Evolutionary conservation across 2,329 filamentous ascomycete species (phyloP), one percentile per base, ranked within the genome.

Genomic region (Calonectria pseudoturangicola): DNA sequence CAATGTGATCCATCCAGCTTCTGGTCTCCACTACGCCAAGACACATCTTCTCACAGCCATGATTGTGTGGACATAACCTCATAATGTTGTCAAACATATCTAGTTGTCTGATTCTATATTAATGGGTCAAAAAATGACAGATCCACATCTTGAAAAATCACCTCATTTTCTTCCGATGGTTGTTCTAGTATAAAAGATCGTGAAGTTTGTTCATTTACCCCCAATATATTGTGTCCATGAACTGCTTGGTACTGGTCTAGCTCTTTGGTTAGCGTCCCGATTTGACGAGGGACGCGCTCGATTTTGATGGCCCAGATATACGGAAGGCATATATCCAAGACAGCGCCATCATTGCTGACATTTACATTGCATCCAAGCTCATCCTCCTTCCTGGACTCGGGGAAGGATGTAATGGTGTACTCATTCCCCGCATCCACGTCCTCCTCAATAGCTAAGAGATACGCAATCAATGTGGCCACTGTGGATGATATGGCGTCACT

Each of bases 371-470:
- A 74, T 0, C 79, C 77, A 8, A 77, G 73, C 4, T 82, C 82
- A 2, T 76, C 60, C 16, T 77, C 75, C 2, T 74, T 76, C 1
- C 45, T 68, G 0, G 66, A 68, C 6, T 72, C 74, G 4, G 76
- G 66, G 0, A 71, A 76, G 6, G 81, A 78, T 0, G 33, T 76
- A 2, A 74, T 64, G 5, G 5, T 66, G 45, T 84, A 85, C 1
- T 58, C 62, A 0, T 66, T 74, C 0, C 82, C 85, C 2, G 68
- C 73, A 0, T 82, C 79, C 0, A 83, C 80, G 10, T 82, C 81
- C 2, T 79, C 76, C 64, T 89, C 87, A 16, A 88, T 83, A 1
- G 84, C 83, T 15, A 88, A 76, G 3, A 89, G 78, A 48, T 85
- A 82, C 15, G 79, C 79, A 43, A 88, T 84, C 18, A 87, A 85